phyloP scores from a whole-genome alignment of 371 early-diverging fungal genomes.

The Apophysomyces variabilis region DNA sequence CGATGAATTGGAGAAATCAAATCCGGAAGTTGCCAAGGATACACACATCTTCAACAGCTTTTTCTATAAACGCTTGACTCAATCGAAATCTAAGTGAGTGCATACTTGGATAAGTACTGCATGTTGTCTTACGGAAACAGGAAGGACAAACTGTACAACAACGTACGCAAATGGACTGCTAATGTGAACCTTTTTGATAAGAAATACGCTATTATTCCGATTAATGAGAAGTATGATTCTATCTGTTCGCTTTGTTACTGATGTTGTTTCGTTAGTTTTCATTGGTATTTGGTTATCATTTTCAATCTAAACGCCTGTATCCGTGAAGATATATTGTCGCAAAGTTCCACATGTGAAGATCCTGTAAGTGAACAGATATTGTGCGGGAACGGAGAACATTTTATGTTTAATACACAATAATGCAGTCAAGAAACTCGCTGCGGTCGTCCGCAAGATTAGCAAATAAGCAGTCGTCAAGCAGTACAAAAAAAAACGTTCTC shows the following conservation, averaged over 20 bases:
- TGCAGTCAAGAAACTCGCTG: not conserved
- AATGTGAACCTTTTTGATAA: constrained; percentile 66
- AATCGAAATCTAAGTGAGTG: constrained; percentile 22
- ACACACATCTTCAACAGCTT: constrained; percentile 61
- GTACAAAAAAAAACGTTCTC: not conserved
- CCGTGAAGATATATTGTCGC: not conserved
- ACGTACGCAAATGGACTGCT: constrained; percentile 66
- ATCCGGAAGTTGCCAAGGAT: constrained; percentile 19
- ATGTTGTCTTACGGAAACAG: not conserved
- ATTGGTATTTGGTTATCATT: constrained; percentile 77
- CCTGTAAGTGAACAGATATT: not conserved
- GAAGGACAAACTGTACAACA: constrained; percentile 42
- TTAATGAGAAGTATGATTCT: constrained; percentile 63
- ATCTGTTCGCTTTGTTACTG: not conserved
- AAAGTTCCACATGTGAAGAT: not conserved
- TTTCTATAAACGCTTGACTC: constrained; percentile 56
- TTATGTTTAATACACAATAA: not conserved
- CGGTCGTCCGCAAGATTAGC: not conserved
- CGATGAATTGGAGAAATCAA: constrained; percentile 10
- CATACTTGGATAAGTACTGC: not conserved
- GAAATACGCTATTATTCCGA: constrained; percentile 63
- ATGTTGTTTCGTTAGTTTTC: constrained; percentile 36
- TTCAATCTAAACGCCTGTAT: constrained; percentile 47
- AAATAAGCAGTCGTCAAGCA: not conserved
- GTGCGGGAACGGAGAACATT: not conserved